Evolutionary conservation across 179 eudicot species (phyloP), one percentile per base, ranked within the genome.

Genomic region (Silene coronaria): DNA sequence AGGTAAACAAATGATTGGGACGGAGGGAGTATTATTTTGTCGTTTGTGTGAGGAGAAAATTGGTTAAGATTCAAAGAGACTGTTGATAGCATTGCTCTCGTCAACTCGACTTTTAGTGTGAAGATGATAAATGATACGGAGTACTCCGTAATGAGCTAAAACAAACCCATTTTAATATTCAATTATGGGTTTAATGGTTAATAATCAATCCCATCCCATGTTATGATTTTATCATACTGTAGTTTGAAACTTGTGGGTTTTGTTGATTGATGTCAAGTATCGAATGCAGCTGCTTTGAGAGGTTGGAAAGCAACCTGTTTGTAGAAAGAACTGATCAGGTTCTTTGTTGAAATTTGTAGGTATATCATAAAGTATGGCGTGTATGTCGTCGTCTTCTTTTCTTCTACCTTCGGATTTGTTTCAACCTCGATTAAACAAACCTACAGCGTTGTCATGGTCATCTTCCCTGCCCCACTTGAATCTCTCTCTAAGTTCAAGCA

Each of bases 371-470:
- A 74, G 34, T 38, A 82, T 82, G 85, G 80, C 83, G 26, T 81
- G 81, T 55, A 11, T 77, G 62, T 76, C 81, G 22, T 62, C 86
- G 6, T 63, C 85, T 13, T 38, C 85, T 6, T 76, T 82, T 69
- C 65, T 80, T 27, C 34, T 77, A 17, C 75, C 86, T 45, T 75
- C 85, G 53, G 86, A 86, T 46, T 51, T 75, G 71, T 77, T 77
- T 53, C 64, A 77, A 69, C 26, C 80, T 71, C 80, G 77, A 22
- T 36, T 61, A 27, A 73, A 79, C 46, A 86, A 81, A 70, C 85
- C 82, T 59, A 42, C 76, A 53, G 77, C 87, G 13, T 73, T 89
- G 24, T 90, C 93, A 55, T 92, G 90, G 90, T 86, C 88, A 27
- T 87, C 86, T 79, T 88, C 93, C 1, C 42, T 89, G 70, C 91